Evolutionary conservation across 1,284 basidiomycete genomes (phyloP), one percentile per base, ranked within the genome.

Genomic region (Trametes pubescens): DNA sequence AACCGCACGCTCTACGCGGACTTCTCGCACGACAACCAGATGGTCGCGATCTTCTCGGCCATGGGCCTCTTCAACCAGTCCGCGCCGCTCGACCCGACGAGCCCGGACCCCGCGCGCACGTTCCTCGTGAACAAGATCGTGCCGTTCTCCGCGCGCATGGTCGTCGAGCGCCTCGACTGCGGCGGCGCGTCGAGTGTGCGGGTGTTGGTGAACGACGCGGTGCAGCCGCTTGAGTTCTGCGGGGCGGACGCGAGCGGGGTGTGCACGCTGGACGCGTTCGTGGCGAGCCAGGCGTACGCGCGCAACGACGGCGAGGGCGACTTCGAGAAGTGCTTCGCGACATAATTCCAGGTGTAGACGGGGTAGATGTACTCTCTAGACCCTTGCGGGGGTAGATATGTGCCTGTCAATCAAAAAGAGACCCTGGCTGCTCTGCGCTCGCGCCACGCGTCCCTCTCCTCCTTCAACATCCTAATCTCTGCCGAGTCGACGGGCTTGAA

Each of bases 11-110:
- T 92, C 56, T 93, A 90, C 68, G 87, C 84, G 22, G 93, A 95
- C 75, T 94, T 94, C 75, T 88, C 91, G 24, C 92, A 94, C 74
- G 93, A 95, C 73, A 89, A 93, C 74, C 81, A 91, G 71, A 91
- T 95, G 85, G 80, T 92, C 43, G 86, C 91, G 46, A 89, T 94
- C 63, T 88, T 87, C 61, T 76, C 87, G n/a, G 90, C 92, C 0
- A 75, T 95, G 56, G 91, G 92, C 16, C 79, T 95, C 18, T 89
- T 92, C 75, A 75, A 70, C 26, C 81, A 81, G 49, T 22, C 66
- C 8, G 43, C 35, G 40, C 69, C 74, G 26, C 80, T 86, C 26
- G 77, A 85, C 71, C 81, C 86, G 1, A 73, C 69, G 4, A 59
- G 63, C 5, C 79, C 79, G 0, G 77, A 85, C 61, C 66, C 76